A percentile compares a stretch with the other conserved stretches of the same genome.
phyloP scores from a whole-genome alignment of 2,329 filamentous ascomycete species.

The Talaromyces sp. region DNA sequence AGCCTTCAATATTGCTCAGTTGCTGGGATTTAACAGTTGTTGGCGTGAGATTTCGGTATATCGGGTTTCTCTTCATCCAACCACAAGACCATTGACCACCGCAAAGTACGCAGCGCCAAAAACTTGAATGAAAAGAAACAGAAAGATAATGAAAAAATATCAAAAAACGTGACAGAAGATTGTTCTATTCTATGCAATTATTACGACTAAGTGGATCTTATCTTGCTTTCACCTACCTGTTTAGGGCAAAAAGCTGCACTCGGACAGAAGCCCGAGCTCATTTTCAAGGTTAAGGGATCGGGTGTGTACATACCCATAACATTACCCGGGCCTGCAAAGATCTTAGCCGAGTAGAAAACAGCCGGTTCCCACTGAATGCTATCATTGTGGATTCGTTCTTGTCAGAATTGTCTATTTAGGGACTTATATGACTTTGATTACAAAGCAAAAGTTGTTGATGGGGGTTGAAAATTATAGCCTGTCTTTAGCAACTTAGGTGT shows the following conservation, averaged over 20 bases:
- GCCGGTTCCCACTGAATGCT: not conserved
- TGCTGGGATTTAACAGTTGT: not conserved
- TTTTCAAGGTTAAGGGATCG: conserved; percentile 1
- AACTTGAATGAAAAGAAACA: not conserved
- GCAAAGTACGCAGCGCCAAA: not conserved
- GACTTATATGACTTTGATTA: not conserved
- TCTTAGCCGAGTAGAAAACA: not conserved
- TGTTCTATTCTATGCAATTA: not conserved
- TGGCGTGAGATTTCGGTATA: not conserved
- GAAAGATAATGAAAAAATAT: not conserved
- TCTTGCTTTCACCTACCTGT: not conserved
- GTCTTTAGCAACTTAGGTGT: not conserved
- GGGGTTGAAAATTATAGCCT: not conserved
- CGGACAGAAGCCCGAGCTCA: conserved; percentile 2
- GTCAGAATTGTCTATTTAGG: not conserved
- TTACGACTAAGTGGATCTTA: conserved; percentile 5
- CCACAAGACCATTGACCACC: not conserved
- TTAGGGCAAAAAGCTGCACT: conserved; percentile 3
- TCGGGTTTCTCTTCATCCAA: not conserved
- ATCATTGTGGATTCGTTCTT: not conserved
- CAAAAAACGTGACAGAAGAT: not conserved
- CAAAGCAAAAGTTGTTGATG: not conserved
- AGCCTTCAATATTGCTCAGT: not conserved
- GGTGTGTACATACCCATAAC: not conserved
- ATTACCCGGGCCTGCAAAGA: not conserved